These are phyloP conservation scores for Xanthoparmelia taractica DNA, from an alignment of 495 filamentous ascomycete genomes.

Conservation along the genomic window DNA sequence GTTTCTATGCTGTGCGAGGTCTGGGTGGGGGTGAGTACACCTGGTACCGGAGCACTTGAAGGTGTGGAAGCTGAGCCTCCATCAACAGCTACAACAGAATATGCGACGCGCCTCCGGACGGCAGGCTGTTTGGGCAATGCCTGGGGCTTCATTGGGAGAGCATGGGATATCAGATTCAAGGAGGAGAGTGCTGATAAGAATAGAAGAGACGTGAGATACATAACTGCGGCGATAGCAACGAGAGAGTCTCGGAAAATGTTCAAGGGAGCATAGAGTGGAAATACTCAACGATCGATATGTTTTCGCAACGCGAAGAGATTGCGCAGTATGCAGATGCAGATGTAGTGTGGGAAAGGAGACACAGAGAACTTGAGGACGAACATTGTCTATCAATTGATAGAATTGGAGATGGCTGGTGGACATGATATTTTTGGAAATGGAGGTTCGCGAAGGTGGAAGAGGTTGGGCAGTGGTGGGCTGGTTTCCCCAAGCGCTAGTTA, in stretches of 20 bases:
- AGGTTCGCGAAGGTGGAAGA: conserved; percentile 11
- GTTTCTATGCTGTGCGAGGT: conserved; percentile 27
- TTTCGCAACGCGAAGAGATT: neutral
- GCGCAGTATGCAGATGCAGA: neutral
- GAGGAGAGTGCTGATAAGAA: neutral
- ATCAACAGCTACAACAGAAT: conserved; percentile 45
- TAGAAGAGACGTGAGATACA: conserved; percentile 9
- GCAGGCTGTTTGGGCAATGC: conserved; percentile 9
- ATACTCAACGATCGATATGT: neutral
- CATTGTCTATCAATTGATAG: conserved; percentile 4
- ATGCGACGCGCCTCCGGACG: conserved; percentile 27
- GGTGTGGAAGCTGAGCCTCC: conserved; percentile 31
- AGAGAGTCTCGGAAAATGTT: neutral
- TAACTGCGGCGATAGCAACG: neutral
- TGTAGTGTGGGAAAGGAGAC: conserved; percentile 3
- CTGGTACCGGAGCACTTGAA: conserved; percentile 16
- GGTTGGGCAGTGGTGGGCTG: conserved; percentile 7
- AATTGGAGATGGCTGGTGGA: conserved; percentile 19
- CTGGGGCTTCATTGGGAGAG: conserved; percentile 13
- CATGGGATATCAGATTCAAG: conserved; percentile 3
- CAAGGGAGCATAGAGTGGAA: neutral
- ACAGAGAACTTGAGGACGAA: neutral
- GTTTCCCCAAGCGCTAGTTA: neutral
- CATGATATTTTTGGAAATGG: neutral
- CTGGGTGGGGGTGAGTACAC: conserved; percentile 32